These are phyloP conservation scores for Fusarium xyrophilum DNA, from an alignment of 2,329 filamentous ascomycete genomes.

Conservation along the genomic window DNA sequence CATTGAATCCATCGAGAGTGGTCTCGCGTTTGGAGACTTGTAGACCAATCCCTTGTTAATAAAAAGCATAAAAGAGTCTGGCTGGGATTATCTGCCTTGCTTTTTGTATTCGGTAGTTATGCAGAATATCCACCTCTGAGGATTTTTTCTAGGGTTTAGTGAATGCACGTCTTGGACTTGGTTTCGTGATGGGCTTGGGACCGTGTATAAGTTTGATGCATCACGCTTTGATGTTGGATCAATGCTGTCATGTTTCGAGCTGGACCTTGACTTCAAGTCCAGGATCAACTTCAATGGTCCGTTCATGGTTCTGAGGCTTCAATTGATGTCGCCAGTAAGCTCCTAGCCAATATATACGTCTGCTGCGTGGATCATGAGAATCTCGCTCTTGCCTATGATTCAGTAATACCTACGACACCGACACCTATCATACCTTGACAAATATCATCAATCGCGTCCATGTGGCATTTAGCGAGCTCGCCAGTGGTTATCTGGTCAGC, in stretches of 20 bases:
- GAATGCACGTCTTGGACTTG: neutral
- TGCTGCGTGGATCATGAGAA: neutral
- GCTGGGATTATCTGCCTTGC: neutral
- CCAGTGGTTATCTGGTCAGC: neutral
- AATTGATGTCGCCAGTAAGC: neutral
- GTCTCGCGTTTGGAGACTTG: slow-evolving; percentile 21
- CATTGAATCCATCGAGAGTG: slow-evolving; percentile 3
- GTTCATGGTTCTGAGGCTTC: neutral
- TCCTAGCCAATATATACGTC: neutral
- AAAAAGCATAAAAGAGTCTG: slow-evolving; percentile 6
- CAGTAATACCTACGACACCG: neutral
- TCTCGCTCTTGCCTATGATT: neutral
- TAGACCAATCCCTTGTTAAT: slow-evolving; percentile 24
- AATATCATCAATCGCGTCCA: slow-evolving; percentile 2
- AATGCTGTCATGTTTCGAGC: neutral
- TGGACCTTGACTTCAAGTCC: rapidly evolving
- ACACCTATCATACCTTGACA: neutral
- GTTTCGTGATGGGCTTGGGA: neutral
- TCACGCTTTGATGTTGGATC: neutral
- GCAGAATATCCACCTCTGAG: neutral
- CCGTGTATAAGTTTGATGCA: neutral
- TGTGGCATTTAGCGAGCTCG: neutral
- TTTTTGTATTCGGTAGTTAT: neutral
- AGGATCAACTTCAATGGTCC: neutral
- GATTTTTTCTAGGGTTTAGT: neutral